phyloP scores from a whole-genome alignment of 2,329 filamentous ascomycete genomes.

The Pseudogymnoascus sp. region DNA sequence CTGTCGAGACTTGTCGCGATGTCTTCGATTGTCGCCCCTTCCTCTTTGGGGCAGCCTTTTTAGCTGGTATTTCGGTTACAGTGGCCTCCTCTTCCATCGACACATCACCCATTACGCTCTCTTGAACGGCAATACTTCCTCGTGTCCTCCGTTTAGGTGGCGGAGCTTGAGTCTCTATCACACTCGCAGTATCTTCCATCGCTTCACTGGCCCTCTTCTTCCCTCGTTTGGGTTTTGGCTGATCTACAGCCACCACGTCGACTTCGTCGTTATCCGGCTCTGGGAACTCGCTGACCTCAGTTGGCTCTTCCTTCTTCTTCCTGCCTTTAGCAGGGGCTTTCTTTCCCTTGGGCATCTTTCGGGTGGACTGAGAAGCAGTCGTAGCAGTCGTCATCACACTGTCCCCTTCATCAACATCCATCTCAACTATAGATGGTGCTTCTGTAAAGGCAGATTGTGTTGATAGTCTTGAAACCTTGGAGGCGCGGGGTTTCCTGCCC shows the following conservation, averaged over 20 bases:
- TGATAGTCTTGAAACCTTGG: constrained; percentile 63
- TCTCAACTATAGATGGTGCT: constrained; percentile 33
- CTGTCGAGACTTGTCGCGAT: constrained; percentile 42
- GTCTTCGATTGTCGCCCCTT: constrained; percentile 39
- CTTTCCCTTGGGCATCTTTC: constrained; percentile 44
- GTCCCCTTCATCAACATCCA: constrained; percentile 46
- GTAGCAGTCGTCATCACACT: constrained; percentile 54
- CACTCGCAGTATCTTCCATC: constrained; percentile 28
- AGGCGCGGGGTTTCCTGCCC: constrained; percentile 49
- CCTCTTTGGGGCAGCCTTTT: constrained; percentile 36
- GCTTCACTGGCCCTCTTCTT: constrained; percentile 59
- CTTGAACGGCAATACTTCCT: constrained; percentile 36
- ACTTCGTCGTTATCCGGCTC: constrained; percentile 27
- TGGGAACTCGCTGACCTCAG: constrained; percentile 37
- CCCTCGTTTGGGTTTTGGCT: constrained; percentile 31
- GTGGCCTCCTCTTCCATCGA: constrained; percentile 40
- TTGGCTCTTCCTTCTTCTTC: constrained; percentile 50
- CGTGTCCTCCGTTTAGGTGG: constrained; percentile 30
- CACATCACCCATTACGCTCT: constrained; percentile 15
- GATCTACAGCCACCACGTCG: constrained; percentile 25
- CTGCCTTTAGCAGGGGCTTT: constrained; percentile 45
- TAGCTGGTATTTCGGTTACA: constrained; percentile 49
- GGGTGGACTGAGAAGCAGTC: constrained; percentile 48
- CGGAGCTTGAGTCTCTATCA: constrained; percentile 28
- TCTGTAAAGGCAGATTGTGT: constrained; percentile 52